phyloP scores from a whole-genome alignment of 1,139 yeast species.

The Protomyces pachydermus region DNA sequence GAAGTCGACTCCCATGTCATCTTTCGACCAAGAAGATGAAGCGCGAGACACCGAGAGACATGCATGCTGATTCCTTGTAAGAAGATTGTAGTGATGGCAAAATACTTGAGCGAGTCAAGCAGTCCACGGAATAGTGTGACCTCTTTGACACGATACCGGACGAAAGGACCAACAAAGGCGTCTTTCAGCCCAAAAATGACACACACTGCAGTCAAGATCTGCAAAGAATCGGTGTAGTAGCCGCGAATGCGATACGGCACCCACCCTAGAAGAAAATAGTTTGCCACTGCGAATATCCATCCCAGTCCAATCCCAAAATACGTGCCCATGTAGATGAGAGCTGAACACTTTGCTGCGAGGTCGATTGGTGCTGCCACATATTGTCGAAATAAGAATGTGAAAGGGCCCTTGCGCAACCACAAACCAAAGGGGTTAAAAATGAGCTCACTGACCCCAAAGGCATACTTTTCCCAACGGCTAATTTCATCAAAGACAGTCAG shows the following conservation, averaged over 20 bases:
- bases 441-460: constrained; percentile 30
- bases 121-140: constrained; percentile 22
- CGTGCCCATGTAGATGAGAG: constrained; percentile 30
- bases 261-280: constrained; percentile 31
- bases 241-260: constrained; percentile 25
- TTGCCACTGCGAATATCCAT: constrained; percentile 27
- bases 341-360: constrained; percentile 29
- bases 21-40: constrained; percentile 30
- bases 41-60: constrained; percentile 27
- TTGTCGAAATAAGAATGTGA: constrained; percentile 30
- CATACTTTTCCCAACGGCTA: constrained; percentile 32
- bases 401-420: constrained; percentile 27
- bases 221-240: constrained; percentile 29
- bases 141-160: constrained; percentile 27
- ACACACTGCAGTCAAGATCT: constrained; percentile 25
- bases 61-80: constrained; percentile 31
- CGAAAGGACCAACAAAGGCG: constrained; percentile 30
- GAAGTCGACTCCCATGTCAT: constrained; percentile 32
- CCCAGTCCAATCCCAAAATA: constrained; percentile 30
- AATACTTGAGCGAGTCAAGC: constrained; percentile 5
- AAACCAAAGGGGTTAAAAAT: constrained; percentile 27
- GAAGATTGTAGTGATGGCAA: constrained; percentile 28
- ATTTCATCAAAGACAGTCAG: constrained; percentile 31
- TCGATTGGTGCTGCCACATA: constrained; percentile 28
- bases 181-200: constrained; percentile 31